Percentiles rank a stretch among this genome's conserved stretches.
These are phyloP conservation scores for Pisolithus microcarpus DNA, from an alignment of 768 basidiomycete genomes.

Conservation along the genomic window DNA sequence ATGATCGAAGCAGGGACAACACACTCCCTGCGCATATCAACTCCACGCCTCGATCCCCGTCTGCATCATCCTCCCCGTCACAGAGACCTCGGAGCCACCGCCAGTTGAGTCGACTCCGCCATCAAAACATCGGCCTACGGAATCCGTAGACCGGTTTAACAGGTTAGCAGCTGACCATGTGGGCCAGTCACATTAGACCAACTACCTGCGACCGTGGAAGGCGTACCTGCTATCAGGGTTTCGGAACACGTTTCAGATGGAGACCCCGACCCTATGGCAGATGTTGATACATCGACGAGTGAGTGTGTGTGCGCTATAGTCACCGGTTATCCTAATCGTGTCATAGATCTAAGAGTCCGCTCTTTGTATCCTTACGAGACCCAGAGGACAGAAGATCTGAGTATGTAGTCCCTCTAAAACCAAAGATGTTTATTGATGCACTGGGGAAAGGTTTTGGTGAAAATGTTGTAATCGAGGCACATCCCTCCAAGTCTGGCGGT, in stretches of 20 bases:
- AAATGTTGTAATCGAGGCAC: conserved; percentile 69
- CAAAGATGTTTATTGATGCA: conserved; percentile 2
- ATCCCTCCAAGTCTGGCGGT: conserved; percentile 78
- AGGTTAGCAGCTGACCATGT: conserved; percentile 57
- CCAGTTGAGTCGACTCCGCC: conserved; percentile 12
- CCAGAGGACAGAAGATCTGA: conserved; percentile 82
- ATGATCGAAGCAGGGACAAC: conserved; percentile 75
- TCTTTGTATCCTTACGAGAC: conserved; percentile 81
- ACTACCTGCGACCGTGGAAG: conserved; percentile 39
- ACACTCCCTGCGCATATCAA: conserved; percentile 67
- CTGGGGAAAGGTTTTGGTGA: conserved; percentile 59
- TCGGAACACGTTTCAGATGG: conserved; percentile 37
- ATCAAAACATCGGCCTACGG: conserved; percentile 43
- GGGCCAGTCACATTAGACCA: conserved; percentile 43
- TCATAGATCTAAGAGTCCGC: conserved; percentile 63
- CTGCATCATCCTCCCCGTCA: conserved; percentile 1
- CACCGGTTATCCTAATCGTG: neutral
- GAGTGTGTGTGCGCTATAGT: conserved; percentile 19
- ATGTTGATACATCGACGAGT: conserved; percentile 65
- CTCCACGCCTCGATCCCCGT: conserved; percentile 34
- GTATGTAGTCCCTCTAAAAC: conserved; percentile 37
- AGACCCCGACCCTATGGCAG: conserved; percentile 50
- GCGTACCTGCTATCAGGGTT: conserved; percentile 53
- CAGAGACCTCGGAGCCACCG: conserved; percentile 1
- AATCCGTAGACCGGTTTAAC: conserved; percentile 89